Evolutionary conservation across 169 alveolate genomes (phyloP).

Genomic region (Plasmodium inui): DNA sequence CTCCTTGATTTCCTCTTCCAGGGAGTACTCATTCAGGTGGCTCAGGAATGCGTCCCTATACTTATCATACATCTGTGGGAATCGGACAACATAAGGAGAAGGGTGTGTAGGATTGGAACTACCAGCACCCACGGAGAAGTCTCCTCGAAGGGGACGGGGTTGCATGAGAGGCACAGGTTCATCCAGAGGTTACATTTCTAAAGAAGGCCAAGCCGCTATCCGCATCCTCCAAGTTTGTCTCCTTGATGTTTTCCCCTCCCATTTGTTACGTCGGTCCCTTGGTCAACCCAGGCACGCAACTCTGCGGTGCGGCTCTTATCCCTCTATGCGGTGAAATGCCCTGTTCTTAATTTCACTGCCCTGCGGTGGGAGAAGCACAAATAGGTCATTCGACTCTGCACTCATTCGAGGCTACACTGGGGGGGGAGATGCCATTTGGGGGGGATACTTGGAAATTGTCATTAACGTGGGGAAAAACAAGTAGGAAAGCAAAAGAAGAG

Average conservation of each 20-base stretch:
- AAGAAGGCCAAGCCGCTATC: constrained; percentile 46
- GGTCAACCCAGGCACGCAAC: background rate
- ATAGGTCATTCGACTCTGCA: background rate
- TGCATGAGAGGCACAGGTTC: background rate
- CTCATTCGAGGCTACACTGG: no score
- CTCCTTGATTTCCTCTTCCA: constrained; percentile 46
- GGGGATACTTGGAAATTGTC: background rate
- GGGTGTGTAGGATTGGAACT: background rate
- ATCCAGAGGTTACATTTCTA: constrained; percentile 42
- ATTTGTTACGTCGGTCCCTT: background rate
- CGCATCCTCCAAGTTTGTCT: constrained; percentile 22
- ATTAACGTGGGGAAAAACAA: background rate
- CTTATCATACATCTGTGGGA: constrained; percentile 51
- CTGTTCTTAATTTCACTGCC: background rate
- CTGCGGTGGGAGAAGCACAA: background rate
- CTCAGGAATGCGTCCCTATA: constrained; percentile 41
- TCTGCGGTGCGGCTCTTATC: background rate
- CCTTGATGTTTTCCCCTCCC: constrained; percentile 30
- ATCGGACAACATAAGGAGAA: background rate
- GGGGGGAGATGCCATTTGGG: background rate
- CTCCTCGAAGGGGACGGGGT: no score
- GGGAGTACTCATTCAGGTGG: constrained; percentile 18
- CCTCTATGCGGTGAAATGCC: background rate
- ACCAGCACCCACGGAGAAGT: background rate
- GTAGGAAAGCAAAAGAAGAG: no score